phyloP scores from a whole-genome alignment of 2,329 filamentous ascomycete species.

The Peltaster fructicola region DNA sequence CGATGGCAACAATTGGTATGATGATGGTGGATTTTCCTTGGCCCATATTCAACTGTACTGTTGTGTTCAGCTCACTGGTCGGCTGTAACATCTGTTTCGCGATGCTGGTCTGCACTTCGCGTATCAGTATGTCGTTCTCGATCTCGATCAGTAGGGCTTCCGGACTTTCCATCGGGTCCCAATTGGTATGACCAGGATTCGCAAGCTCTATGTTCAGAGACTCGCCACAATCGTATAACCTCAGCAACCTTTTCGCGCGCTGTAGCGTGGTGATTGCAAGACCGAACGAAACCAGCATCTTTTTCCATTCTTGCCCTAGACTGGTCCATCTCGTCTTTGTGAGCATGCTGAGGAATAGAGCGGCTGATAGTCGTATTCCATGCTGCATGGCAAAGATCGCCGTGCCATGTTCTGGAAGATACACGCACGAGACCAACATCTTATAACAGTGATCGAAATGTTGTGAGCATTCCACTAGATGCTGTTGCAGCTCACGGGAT shows the following conservation, averaged over 20 bases:
- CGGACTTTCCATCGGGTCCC: slow-evolving; percentile 34
- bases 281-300: slow-evolving; percentile 27
- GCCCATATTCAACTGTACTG: slow-evolving; percentile 56
- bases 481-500: too few species aligned
- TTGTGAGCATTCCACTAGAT: too few species aligned
- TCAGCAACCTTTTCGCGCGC: slow-evolving; percentile 25
- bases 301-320: slow-evolving; percentile 22
- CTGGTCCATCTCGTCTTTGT: slow-evolving; percentile 16
- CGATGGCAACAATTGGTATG: slow-evolving; percentile 41
- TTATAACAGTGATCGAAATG: too few species aligned
- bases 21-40: slow-evolving; percentile 56
- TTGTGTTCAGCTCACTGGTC: slow-evolving; percentile 29
- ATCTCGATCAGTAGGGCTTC: slow-evolving; percentile 54
- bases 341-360: slow-evolving; percentile 31
- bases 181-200: slow-evolving; percentile 37
- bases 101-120: slow-evolving; percentile 44
- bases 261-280: slow-evolving; percentile 29
- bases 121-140: slow-evolving; percentile 45
- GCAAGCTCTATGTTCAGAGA: slow-evolving; percentile 29
- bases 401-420: too few species aligned
- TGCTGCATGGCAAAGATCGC: too few species aligned
- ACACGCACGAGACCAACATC: background rate
- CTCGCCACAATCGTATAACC: too few species aligned
- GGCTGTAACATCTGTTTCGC: slow-evolving; percentile 43
- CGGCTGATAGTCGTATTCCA: slow-evolving; percentile 29